Percentiles rank a stretch among this genome's conserved stretches.
phyloP scores from a whole-genome alignment of 352 stramenopile species.

The Globisporangium heterothallicum region DNA sequence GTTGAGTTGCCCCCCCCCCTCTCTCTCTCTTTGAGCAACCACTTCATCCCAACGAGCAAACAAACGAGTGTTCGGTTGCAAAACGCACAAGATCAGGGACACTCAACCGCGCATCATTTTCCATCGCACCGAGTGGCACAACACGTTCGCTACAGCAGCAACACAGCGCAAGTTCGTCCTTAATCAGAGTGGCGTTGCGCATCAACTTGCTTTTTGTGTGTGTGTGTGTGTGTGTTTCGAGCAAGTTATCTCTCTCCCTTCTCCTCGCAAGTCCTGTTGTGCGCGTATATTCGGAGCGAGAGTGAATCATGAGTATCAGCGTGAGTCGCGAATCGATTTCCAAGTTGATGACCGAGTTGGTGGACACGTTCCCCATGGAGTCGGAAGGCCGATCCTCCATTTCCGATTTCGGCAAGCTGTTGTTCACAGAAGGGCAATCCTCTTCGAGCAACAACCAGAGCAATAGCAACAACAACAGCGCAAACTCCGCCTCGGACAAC shows the following conservation, averaged over 20 bases:
- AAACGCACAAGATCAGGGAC: background rate
- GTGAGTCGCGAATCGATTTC: constrained; percentile 82
- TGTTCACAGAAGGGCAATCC: constrained; percentile 71
- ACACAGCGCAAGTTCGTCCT: background rate
- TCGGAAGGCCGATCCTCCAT: constrained; percentile 69
- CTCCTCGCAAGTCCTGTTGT: constrained; percentile 1
- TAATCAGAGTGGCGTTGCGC: too few species aligned
- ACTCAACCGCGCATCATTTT: background rate
- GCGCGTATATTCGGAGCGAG: background rate
- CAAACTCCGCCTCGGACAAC: constrained; percentile 4
- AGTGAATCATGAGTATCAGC: constrained; percentile 59
- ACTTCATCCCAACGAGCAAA: background rate
- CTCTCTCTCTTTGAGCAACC: background rate
- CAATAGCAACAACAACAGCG: constrained; percentile 1
- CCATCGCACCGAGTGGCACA: background rate
- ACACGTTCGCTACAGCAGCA: background rate
- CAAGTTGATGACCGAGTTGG: constrained; percentile 82
- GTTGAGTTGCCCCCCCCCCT: background rate
- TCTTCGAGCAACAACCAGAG: constrained; percentile 6
- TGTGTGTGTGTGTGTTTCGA: too few species aligned
- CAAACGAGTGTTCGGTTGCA: background rate
- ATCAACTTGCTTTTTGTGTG: too few species aligned
- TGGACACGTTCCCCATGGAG: constrained; percentile 79
- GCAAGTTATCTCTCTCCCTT: too few species aligned
- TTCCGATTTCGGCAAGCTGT: constrained; percentile 83